Evolutionary conservation across 805 yeast species (phyloP), one percentile per base, ranked within the genome.

Genomic region (Wickerhamiella galacta): DNA sequence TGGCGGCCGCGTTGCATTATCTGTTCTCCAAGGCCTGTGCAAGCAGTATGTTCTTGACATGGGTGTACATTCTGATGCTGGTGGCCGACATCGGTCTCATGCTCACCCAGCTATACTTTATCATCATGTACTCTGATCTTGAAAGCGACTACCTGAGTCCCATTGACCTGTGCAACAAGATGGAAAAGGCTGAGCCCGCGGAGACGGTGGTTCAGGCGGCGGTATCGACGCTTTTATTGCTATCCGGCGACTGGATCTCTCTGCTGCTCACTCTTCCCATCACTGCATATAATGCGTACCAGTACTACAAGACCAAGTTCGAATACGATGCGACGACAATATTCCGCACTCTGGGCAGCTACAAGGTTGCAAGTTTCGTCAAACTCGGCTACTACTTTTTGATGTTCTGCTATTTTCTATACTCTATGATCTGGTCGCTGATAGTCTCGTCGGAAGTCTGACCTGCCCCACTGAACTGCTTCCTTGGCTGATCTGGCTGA

Each of bases 321-420:
- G 62, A 80, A 42, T 72, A 85, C 55, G 98, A 90, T 57, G 96
- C 96, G 38, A 87, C 98, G 28, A 95, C 87, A 58, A 90, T 87
- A 49, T 90, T 90, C 62, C 72, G 96, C 64, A 85, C 95, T 26
- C 69, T 87, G 51, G 70, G 81, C 47, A 80, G 77, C 52, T 93
- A 85, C 63, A 87, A 90, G 70, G 78, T 77, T 56, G 96, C 85
- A 60, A 69, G 82, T 39, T 83, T 85, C 53, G 59, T 80, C 55
- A 87, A 87, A 58, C 69, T 90, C 47, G 95, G 90, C 8, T 83
- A 81, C 70, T 87, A 82, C 55, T 66, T 87, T 48, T 57, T 81
- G 51, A 64, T 87, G 77, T 90, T 90, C 70, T 87, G 90, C 76
- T 83, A 70, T 67, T 87, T 83, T 67, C 70, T 87, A 51, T 87